Conservation (phyloP, 805 yeast genomes). For the Kodamaea lidongshanica region DNA sequence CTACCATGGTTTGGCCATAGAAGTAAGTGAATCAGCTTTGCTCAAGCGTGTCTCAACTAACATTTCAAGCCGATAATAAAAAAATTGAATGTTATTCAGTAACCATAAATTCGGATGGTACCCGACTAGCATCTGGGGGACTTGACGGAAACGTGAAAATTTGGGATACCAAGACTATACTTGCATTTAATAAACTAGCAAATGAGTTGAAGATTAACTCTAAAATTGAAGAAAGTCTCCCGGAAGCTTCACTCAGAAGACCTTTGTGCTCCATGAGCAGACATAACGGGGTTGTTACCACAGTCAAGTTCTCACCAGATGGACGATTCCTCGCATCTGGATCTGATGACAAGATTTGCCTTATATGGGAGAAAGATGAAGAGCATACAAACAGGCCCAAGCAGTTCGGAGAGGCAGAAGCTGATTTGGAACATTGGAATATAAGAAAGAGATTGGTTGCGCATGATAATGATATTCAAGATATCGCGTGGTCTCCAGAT, state of each 20-base stretch:
- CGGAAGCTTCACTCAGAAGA: conserved; percentile 24
- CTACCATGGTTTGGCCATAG: conserved; percentile 42
- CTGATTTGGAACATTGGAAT: conserved; percentile 88
- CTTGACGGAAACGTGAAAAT: conserved; percentile 83
- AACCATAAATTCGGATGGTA: conserved; percentile 74
- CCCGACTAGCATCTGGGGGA: conserved; percentile 89
- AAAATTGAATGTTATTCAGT: conserved; percentile 82
- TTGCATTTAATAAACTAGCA: conserved; percentile 27
- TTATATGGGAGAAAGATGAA: conserved; percentile 92
- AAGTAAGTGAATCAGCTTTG: conserved; percentile 23
- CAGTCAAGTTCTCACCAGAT: conserved; percentile 86
- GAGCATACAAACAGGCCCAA: conserved; percentile 45
- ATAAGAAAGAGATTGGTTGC: conserved; percentile 89
- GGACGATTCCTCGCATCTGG: conserved; percentile 91
- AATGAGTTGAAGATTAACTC: conserved; percentile 1
- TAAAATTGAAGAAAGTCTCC: conserved; percentile 13
- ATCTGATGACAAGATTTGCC: conserved; percentile 84
- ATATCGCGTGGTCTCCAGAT: conserved; percentile 97
- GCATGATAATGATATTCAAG: conserved; percentile 96
- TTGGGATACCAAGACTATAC: conserved; percentile 66
- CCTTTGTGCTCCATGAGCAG: conserved; percentile 89
- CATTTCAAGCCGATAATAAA: conserved; percentile 60
- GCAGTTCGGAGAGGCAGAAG: conserved; percentile 64
- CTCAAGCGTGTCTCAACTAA: conserved; percentile 13
- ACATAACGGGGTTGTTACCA: conserved; percentile 95